Evolutionary conservation across 257 asterid genomes (phyloP).

Genomic region (Cruciata laevipes): DNA sequence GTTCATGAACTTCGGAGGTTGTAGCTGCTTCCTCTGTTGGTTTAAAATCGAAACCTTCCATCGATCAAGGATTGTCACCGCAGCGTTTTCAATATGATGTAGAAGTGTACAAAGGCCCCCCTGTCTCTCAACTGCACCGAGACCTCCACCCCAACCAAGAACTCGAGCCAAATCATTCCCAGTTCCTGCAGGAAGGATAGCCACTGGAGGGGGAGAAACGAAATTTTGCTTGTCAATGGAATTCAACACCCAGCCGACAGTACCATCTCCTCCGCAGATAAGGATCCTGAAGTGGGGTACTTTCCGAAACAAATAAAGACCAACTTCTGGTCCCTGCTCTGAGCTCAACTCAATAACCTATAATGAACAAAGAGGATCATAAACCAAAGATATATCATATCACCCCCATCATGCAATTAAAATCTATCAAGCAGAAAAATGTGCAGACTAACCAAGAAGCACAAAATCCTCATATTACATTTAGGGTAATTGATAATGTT

Average conservation of each 20-base stretch:
- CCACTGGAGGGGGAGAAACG: constrained; percentile 99
- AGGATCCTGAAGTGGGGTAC: constrained; percentile 90
- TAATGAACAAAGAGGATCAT: constrained; percentile 13
- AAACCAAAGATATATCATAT: background rate
- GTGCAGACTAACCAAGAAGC: background rate
- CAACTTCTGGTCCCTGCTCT: constrained; percentile 83
- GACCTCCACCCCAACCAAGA: constrained; percentile 96
- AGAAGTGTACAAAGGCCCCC: constrained; percentile 89
- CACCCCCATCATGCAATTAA: background rate
- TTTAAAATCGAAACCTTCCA: constrained; percentile 74
- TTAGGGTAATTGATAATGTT: no score
- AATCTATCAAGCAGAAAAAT: no score
- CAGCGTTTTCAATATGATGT: constrained; percentile 90
- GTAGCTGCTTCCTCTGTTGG: constrained; percentile 63
- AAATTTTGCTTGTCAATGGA: constrained; percentile 82
- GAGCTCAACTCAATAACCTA: constrained; percentile 89
- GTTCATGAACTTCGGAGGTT: constrained; percentile 70
- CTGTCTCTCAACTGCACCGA: constrained; percentile 97
- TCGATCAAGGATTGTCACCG: constrained; percentile 94
- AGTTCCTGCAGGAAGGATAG: constrained; percentile 98
- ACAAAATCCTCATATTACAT: background rate
- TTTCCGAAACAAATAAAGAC: constrained; percentile 73
- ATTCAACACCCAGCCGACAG: constrained; percentile 93
- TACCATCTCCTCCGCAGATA: constrained; percentile 98
- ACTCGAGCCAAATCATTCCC: constrained; percentile 99